Base-by-base conservation (phyloP, 371 early-diverging fungal genomes). In the Mucor sp. region DNA sequence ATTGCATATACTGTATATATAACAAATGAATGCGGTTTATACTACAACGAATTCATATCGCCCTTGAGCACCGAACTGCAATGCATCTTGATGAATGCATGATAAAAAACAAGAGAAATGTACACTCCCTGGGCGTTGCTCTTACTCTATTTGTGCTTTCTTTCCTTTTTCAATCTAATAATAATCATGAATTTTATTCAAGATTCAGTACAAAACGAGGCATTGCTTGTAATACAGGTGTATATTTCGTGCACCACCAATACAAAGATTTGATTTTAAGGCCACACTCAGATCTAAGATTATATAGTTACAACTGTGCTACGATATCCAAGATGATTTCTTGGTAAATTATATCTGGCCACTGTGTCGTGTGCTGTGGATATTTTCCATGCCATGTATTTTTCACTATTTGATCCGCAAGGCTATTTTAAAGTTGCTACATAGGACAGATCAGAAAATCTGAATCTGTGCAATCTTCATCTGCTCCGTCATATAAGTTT, bases 91-190 rank as follows among this genome's bases (percentile, higher is more conserved):
- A 17, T 23, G 19, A 19, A 56, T 56, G 19, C 57, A 32, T 15
- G 30, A 56, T n/a, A n/a, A n/a, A n/a, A n/a, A n/a, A n/a, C n/a
- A 15, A 32, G 6, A 19, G 32, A 30, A 6, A 32, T 15, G n/a
- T 3, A 2, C 15, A 15, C n/a, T 57, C n/a, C 3, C 5, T 14
- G 0, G 47, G 25, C 25, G 8, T 30, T 33, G n/a, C 6, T 19
- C n/a, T 57, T 57, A 32, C 57, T 33, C 33, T 17, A n/a, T 57
- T 57, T 30, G 57, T 57, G 57, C 33, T n/a, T 57, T 57, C 57
- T 57, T 57, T 57, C 57, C 57, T 57, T 57, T 57, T 57, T 28
- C 33, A 57, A 33, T 17, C 9, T 17, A n/a, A 19, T 32, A 57
- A 32, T 32, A 32, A 11, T 19, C n/a, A 32, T n/a, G 9, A 57